Evolutionary conservation across 169 alveolate genomes (phyloP).

Genomic region (Babesia sp.): DNA sequence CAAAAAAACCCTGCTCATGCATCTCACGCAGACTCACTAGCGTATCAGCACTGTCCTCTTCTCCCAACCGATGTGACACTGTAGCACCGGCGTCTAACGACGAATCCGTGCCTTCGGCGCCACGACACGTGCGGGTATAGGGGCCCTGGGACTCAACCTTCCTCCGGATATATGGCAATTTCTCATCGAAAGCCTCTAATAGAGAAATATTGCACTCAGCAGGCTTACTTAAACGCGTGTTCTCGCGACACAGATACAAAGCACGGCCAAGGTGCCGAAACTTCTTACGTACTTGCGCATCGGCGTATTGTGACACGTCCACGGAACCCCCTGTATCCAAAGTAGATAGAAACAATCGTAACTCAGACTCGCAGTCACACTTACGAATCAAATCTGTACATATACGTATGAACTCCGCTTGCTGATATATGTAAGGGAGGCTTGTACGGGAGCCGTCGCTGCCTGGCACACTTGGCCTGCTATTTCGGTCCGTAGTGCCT

Average conservation of each 20-base stretch:
- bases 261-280: constrained; percentile 76
- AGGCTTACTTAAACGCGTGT: constrained; percentile 67
- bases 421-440: constrained; percentile 60
- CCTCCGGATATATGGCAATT: constrained; percentile 64
- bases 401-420: constrained; percentile 58
- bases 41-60: constrained; percentile 7
- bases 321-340: constrained; percentile 39
- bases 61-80: background rate
- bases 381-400: constrained; percentile 52
- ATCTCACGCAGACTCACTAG: constrained; percentile 74
- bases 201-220: constrained; percentile 72
- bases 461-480: background rate
- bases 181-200: constrained; percentile 59
- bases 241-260: constrained; percentile 64
- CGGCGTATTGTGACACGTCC: constrained; percentile 40
- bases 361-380: constrained; percentile 40
- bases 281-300: constrained; percentile 72
- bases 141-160: constrained; percentile 66
- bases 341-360: constrained; percentile 14
- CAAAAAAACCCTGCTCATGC: constrained; percentile 80
- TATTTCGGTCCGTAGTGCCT: background rate
- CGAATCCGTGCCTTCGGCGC: background rate
- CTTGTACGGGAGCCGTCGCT: background rate
- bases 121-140: constrained; percentile 39
- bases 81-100: background rate